A percentile compares a stretch with the other conserved stretches of the same genome.
These are phyloP conservation scores for Herpetomonas muscarum DNA, from an alignment of 208 protist species.

Conservation along the genomic window DNA sequence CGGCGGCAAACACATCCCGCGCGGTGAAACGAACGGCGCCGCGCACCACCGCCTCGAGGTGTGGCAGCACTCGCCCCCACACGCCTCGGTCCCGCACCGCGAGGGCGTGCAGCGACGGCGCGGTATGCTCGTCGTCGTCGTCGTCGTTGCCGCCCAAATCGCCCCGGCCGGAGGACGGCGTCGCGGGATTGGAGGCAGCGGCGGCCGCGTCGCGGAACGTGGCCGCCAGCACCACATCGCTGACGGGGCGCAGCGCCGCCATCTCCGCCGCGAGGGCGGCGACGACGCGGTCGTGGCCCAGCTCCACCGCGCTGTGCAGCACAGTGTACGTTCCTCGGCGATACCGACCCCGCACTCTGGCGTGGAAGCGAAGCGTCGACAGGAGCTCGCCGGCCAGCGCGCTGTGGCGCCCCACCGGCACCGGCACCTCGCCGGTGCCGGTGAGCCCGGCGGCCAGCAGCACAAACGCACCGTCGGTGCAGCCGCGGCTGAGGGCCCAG, in stretches of 20 bases:
- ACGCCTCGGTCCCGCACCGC: slow-evolving; percentile 20
- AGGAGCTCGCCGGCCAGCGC: neutral
- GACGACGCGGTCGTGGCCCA: slow-evolving; percentile 37
- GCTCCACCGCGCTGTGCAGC: slow-evolving; percentile 62
- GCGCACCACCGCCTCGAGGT: slow-evolving; percentile 25
- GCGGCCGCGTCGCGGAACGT: neutral
- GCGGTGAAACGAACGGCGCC: slow-evolving; percentile 19
- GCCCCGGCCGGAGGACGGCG: neutral
- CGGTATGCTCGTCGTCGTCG: slow-evolving; percentile 9
- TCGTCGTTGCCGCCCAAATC: neutral
- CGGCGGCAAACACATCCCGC: slow-evolving; percentile 30
- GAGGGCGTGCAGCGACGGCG: slow-evolving; percentile 44
- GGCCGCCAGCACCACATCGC: slow-evolving; percentile 7
- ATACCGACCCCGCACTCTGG: slow-evolving; percentile 4
- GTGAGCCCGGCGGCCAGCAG: slow-evolving; percentile 46
- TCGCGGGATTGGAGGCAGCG: too few relatives aligned
- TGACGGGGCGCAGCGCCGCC: slow-evolving; percentile 12
- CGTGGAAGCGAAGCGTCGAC: slow-evolving; percentile 5
- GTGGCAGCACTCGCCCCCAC: slow-evolving; percentile 29
- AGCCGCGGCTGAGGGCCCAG: slow-evolving; percentile 41
- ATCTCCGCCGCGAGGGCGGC: slow-evolving; percentile 34
- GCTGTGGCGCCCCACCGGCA: too few relatives aligned
- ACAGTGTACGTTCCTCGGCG: slow-evolving; percentile 35
- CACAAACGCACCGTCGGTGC: slow-evolving; percentile 47
- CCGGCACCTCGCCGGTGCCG: slow-evolving; percentile 21